phyloP scores from a whole-genome alignment of 2,329 filamentous ascomycete genomes.

The Fusarium sp. region DNA sequence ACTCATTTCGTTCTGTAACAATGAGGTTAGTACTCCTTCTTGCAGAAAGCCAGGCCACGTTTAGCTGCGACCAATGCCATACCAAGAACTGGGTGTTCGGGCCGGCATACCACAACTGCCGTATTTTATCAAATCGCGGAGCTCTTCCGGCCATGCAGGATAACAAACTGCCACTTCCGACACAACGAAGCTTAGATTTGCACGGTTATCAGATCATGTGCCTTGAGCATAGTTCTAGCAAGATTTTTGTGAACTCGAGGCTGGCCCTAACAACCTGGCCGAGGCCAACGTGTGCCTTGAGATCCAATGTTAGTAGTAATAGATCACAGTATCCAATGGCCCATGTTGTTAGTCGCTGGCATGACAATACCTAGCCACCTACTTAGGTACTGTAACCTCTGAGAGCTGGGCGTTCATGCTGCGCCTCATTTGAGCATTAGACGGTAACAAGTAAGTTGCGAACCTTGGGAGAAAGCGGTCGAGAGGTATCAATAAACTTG shows the following conservation, averaged over 20 bases:
- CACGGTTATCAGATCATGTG: conserved; percentile 7
- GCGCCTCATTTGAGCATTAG: conserved; percentile 4
- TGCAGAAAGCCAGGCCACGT: neutral
- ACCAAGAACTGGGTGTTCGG: conserved; percentile 10
- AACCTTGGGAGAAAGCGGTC: neutral
- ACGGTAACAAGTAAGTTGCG: neutral
- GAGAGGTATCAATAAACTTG: neutral
- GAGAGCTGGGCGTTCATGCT: neutral
- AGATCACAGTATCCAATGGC: no score
- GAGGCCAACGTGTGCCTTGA: neutral
- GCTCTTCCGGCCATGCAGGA: conserved; percentile 1
- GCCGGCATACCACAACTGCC: conserved; percentile 24
- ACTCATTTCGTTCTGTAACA: conserved; percentile 19
- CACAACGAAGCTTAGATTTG: neutral
- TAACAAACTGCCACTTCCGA: conserved; percentile 3
- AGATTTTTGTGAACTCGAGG: neutral
- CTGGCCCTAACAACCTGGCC: neutral
- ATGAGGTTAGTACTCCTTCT: conserved; percentile 13
- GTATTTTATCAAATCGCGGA: conserved; percentile 11
- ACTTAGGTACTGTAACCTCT: no score
- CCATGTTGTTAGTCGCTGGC: no score
- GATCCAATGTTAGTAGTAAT: no score
- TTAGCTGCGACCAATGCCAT: neutral
- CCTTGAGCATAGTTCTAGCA: neutral
- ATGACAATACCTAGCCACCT: no score